A percentile compares a stretch with the other conserved stretches of the same genome.
These are phyloP conservation scores for Dicorynia guianensis DNA, from an alignment of 306 rosid genomes.

Conservation along the genomic window DNA sequence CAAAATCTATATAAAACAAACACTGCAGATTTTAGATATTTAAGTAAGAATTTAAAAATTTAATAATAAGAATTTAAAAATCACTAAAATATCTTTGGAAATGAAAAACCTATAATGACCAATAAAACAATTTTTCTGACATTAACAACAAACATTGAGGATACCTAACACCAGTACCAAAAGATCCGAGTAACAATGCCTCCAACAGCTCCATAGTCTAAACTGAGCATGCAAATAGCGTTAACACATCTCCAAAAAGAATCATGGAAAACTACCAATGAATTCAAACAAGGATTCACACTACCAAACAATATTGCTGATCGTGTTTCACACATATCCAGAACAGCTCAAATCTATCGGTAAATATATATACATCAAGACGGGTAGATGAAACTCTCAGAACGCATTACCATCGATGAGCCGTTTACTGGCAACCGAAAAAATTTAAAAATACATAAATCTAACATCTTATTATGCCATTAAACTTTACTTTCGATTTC, in stretches of 20 bases:
- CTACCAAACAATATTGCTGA: neutral
- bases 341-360: neutral
- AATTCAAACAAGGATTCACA: constrained; percentile 9
- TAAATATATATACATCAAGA: constrained; percentile 1
- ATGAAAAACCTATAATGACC: neutral
- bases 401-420: constrained; percentile 8
- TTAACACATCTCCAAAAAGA: neutral
- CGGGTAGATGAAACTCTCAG: constrained; percentile 48
- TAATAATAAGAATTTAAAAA: neutral
- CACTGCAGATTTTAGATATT: neutral
- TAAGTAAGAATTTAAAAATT: constrained; percentile 28
- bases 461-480: neutral
- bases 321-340: neutral
- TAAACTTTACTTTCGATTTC: constrained; percentile 27
- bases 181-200: constrained; percentile 6
- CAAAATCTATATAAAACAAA: neutral
- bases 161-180: neutral
- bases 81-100: constrained; percentile 1
- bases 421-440: constrained; percentile 31
- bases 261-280: neutral
- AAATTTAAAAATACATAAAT: neutral
- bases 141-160: constrained; percentile 2
- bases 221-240: constrained; percentile 2
- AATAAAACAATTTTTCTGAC: constrained; percentile 8
- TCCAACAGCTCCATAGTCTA: constrained; percentile 18